These are phyloP conservation scores for Metschnikowia lachancei DNA, from an alignment of 805 yeast species.

Conservation along the genomic window DNA sequence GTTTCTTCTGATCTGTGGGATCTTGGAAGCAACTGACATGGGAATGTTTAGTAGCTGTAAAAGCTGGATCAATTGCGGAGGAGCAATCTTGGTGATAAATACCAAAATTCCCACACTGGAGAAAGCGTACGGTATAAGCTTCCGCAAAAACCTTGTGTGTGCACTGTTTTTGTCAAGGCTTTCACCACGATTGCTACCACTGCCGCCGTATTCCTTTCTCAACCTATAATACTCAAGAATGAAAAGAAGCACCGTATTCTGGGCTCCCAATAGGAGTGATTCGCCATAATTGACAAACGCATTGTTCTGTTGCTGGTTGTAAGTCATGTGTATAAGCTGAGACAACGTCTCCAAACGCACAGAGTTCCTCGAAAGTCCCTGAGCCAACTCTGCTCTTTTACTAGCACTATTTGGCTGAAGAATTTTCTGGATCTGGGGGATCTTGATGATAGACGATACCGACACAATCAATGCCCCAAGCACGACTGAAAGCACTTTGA, in stretches of 20 bases:
- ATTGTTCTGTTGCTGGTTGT: conserved; percentile 34
- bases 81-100: conserved; percentile 33
- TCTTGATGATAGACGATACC: conserved; percentile 36
- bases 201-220: conserved; percentile 8
- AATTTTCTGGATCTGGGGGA: conserved; percentile 42
- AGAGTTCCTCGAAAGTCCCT: conserved; percentile 37
- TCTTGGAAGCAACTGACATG: conserved; percentile 34
- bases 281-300: conserved; percentile 43
- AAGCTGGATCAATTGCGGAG: conserved; percentile 25
- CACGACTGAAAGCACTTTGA: conserved; percentile 31
- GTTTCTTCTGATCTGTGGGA: conserved; percentile 41
- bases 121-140: conserved; percentile 27
- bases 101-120: conserved; percentile 27
- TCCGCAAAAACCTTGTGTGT: conserved; percentile 14
- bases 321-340: conserved; percentile 39
- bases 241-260: conserved; percentile 36
- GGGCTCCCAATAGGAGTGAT: conserved; percentile 37
- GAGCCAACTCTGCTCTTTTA: conserved; percentile 30
- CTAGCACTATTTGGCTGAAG: conserved; percentile 26
- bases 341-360: conserved; percentile 36
- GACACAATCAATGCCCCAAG: conserved; percentile 38
- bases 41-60: conserved; percentile 41
- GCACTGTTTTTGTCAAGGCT: conserved; percentile 18
- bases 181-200: too few relatives aligned
- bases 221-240: conserved; percentile 35